phyloP scores from a whole-genome alignment of 495 filamentous ascomycete genomes.

The Hyaloscypha hepaticicola region DNA sequence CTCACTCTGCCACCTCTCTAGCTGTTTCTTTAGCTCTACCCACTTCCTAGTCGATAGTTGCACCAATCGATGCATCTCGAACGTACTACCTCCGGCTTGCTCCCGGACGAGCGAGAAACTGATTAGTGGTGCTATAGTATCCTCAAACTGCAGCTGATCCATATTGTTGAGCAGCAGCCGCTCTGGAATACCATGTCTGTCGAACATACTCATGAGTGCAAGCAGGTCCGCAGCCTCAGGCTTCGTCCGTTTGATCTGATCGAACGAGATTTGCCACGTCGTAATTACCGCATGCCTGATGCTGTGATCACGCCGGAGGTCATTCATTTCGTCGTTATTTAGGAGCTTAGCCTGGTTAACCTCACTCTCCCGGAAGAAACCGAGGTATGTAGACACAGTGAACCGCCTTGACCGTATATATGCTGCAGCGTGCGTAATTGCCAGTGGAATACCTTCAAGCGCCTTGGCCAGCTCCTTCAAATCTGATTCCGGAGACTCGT shows the following conservation, averaged over 20 bases:
- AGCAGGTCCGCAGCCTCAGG: conserved; percentile 33
- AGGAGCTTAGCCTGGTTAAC: conserved; percentile 35
- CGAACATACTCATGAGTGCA: conserved; percentile 22
- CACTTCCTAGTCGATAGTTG: conserved; percentile 45
- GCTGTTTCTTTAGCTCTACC: conserved; percentile 33
- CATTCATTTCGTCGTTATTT: conserved; percentile 35
- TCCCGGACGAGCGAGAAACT: conserved; percentile 42
- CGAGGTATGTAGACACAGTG: conserved; percentile 36
- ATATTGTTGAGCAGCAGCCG: conserved; percentile 11
- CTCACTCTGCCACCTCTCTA: conserved; percentile 34
- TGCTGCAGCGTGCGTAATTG: conserved; percentile 48
- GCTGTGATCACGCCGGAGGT: conserved; percentile 40
- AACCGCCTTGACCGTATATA: conserved; percentile 38
- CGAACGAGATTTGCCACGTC: conserved; percentile 48
- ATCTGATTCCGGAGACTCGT: not conserved
- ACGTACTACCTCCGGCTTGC: conserved; percentile 23
- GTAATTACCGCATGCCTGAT: conserved; percentile 40
- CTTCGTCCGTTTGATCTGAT: conserved; percentile 36
- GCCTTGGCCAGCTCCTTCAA: conserved; percentile 33
- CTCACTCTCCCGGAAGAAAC: conserved; percentile 37
- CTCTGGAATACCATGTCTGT: conserved; percentile 35
- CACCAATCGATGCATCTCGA: conserved; percentile 45
- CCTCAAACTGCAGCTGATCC: too few relatives aligned
- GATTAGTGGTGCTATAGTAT: too few relatives aligned
- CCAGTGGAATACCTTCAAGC: conserved; percentile 49